Base-by-base conservation (phyloP, 2,329 filamentous ascomycete species). In the Neofusicoccum umdonicola region DNA sequence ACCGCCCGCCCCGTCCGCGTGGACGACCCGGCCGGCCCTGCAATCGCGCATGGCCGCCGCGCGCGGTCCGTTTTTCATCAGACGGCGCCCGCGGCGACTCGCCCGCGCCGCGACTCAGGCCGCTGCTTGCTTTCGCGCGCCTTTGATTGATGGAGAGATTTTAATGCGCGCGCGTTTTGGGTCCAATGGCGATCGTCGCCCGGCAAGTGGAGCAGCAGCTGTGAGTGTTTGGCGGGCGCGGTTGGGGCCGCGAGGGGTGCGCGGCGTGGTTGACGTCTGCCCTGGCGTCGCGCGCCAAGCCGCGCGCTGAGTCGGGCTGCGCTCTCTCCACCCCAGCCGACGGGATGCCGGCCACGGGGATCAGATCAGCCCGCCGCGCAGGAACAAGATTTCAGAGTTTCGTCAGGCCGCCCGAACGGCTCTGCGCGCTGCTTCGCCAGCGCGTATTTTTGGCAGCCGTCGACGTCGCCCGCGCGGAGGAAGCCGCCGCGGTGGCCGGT, bases 121-220 rank as follows among this genome's bases (percentile, higher is more conserved):
- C 45, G 45, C 4, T 15, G 22, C 6, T 50, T 39, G 12, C 3
- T 15, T 44, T 19, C n/a, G 22, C 13, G 8, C 9, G 19, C n/a
- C 54, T 45, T 37, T 60, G 56, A 60, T 60, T 60, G 56, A 60
- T 60, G 56, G 56, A 60, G 56, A 60, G 56, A 47, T 35, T 60
- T 60, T 60, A 47, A 60, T 60, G 56, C 56, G 52, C 39, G 39
- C 37, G 52, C 52, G 42, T 35, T 35, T 37, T 45, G 54, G 54
- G 41, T 19, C 22, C 54, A 57, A 60, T 60, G 56, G 41, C 50
- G 50, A 54, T 54, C 50, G 34, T 54, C 34, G 50, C n/a, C 27
- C 34, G 50, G 50, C 34, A 19, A 37, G 50, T 54, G 50, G 50
- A 54, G 50, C 19, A 48, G 19, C 22, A 7, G 9, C 48, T 15